phyloP scores from a whole-genome alignment of 805 yeast species.

The Saturnispora serradocipensis region DNA sequence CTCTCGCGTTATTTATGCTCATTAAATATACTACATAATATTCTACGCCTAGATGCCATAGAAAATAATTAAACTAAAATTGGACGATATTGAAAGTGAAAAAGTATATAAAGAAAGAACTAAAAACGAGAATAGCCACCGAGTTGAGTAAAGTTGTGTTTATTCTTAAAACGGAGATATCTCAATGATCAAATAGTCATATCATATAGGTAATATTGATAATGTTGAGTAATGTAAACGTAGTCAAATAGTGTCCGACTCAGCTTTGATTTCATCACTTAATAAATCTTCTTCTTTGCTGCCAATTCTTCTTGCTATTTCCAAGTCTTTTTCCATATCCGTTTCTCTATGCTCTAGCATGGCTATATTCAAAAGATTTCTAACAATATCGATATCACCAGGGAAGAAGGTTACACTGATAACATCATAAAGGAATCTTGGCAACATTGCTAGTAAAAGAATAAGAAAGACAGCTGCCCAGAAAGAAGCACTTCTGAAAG shows the following conservation, averaged over 20 bases:
- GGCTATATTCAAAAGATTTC: conserved; percentile 51
- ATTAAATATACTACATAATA: not conserved
- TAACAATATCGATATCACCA: conserved; percentile 57
- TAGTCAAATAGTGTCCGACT: not conserved
- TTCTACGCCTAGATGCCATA: not conserved
- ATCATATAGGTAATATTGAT: not conserved
- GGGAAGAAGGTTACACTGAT: conserved; percentile 48
- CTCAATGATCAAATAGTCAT: not conserved
- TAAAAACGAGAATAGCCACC: too few relatives aligned
- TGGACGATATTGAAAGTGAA: not conserved
- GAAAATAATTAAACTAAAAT: too few relatives aligned
- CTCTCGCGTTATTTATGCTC: not conserved
- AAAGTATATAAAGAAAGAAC: not conserved
- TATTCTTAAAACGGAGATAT: not conserved
- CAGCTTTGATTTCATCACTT: not conserved
- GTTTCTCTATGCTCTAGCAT: conserved; percentile 33
- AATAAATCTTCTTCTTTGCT: not conserved
- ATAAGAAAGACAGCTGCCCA: conserved; percentile 61
- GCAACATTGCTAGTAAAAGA: conserved; percentile 44
- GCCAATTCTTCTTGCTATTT: conserved; percentile 3
- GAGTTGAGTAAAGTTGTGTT: not conserved
- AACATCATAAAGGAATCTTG: conserved; percentile 48
- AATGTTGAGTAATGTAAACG: not conserved
- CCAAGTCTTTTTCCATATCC: conserved; percentile 10
- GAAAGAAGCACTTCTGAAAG: conserved; percentile 50